Evolutionary conservation across 306 rosid genomes (phyloP), one percentile per base, ranked within the genome.

Genomic region (Cercis canadensis): DNA sequence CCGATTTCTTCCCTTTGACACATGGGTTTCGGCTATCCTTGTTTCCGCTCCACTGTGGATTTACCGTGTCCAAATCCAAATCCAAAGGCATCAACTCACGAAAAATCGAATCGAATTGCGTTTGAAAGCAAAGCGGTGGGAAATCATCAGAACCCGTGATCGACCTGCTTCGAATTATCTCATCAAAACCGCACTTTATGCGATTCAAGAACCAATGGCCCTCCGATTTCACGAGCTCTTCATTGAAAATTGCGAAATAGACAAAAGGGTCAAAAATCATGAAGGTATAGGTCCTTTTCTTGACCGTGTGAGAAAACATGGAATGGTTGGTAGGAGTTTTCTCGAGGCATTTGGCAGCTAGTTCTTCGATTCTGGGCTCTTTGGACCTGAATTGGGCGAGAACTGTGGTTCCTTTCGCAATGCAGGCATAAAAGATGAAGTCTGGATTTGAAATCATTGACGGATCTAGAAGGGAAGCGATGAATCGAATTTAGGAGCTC

Each of bases 301-400:
- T 62, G 13, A 85, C 82, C 32, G 96, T 87, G 70, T 91, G 99
- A 33, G 87, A 66, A 85, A 62, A 87, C 41, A 85, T 6, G 1
- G 90, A 76, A 73, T 95, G 99, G 17, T 77, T 64, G 3, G 86
- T 85, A 13, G 99, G 99, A 8, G 87, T 37, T 29, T 73, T 73
- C 45, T 78, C 81, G 56, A 94, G 62, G 77, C 97, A 94, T 84
- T 86, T 44, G 3, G 80, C 84, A 16, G 90, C 96, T 5, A 94
- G 61, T 7, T 66, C 57, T 60, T 84, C 87, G 69, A 91, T 79
- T 65, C 69, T 79, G 1, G 87, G 50, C 21, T 89, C 89, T 46
- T 68, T 53, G 3, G 80, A 51, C 44, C 16, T 39, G 69, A 86
- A 79, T 47, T 87, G 87, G 59, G 86, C 96, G 8, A 94, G 81